Percentiles rank a stretch among this genome's conserved stretches.
Conservation (phyloP, 169 alveolate species). For the Neospora caninum region DNA sequence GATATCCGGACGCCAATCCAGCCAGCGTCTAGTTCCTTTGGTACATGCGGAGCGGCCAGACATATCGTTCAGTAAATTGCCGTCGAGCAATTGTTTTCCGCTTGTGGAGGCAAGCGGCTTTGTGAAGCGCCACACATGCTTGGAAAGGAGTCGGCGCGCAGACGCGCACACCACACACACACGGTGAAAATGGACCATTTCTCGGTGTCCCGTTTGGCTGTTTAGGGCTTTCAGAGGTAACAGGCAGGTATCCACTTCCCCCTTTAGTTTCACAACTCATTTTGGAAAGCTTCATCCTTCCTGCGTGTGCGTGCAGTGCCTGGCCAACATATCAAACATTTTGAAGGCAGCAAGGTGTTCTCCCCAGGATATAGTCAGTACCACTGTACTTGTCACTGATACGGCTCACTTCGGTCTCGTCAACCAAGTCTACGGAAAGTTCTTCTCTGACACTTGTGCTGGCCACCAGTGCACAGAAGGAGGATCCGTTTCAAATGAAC, state of each 20-base stretch:
- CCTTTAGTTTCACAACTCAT: too few relatives aligned
- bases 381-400: not conserved
- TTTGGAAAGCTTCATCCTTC: not conserved
- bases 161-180: too few relatives aligned
- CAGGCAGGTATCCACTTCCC: too few relatives aligned
- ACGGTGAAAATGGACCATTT: too few relatives aligned
- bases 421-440: constrained; percentile 5
- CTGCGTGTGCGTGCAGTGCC: constrained; percentile 15
- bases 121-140: too few relatives aligned
- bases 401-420: not conserved
- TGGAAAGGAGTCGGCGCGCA: too few relatives aligned
- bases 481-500: not conserved
- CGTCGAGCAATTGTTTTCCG: too few relatives aligned
- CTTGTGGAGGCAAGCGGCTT: too few relatives aligned
- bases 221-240: too few relatives aligned
- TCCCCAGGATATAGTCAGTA: not conserved
- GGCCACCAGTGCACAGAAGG: not conserved
- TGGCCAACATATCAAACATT: not conserved
- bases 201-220: too few relatives aligned
- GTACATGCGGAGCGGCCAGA: too few relatives aligned
- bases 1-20: not conserved
- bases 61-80: too few relatives aligned
- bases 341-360: not conserved
- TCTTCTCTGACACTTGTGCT: not conserved
- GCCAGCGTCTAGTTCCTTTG: not conserved